phyloP scores from a whole-genome alignment of 495 filamentous ascomycete species.

The Aspergillus nidulans region DNA sequence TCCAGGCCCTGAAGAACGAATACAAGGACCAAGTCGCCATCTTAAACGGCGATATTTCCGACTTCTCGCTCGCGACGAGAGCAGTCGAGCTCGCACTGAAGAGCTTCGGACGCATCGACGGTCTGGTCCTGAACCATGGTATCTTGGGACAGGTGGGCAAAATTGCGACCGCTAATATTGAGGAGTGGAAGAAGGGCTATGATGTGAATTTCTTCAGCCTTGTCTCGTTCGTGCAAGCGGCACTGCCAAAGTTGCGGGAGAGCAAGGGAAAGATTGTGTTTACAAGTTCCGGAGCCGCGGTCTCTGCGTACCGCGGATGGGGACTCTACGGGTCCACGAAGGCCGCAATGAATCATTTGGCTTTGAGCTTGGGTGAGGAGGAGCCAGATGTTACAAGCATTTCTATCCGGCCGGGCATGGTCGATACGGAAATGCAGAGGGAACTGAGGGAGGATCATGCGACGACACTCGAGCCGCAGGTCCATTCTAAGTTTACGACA shows the following conservation, averaged over 20 bases:
- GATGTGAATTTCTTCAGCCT: conserved; percentile 82
- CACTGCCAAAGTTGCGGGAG: conserved; percentile 65
- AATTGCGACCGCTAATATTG: conserved; percentile 55
- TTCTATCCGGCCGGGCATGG: conserved; percentile 73
- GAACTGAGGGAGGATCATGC: conserved; percentile 69
- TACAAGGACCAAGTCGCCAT: conserved; percentile 65
- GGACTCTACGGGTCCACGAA: conserved; percentile 78
- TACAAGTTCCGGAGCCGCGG: conserved; percentile 71
- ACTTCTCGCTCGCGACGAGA: conserved; percentile 56
- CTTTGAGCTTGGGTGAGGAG: conserved; percentile 66
- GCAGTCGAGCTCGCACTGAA: conserved; percentile 59
- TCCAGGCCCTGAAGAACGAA: conserved; percentile 61
- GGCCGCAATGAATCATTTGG: conserved; percentile 82
- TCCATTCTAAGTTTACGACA: conserved; percentile 63
- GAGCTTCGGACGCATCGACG: conserved; percentile 70
- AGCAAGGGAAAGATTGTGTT: conserved; percentile 67
- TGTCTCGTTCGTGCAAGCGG: conserved; percentile 72
- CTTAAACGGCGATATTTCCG: conserved; percentile 70
- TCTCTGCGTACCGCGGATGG: conserved; percentile 68
- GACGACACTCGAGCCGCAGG: conserved; percentile 57
- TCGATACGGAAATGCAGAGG: conserved; percentile 92
- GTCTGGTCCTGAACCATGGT: conserved; percentile 84
- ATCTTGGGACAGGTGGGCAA: conserved; percentile 71
- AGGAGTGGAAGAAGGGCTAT: conserved; percentile 73
- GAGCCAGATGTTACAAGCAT: conserved; percentile 73